phyloP scores from a whole-genome alignment of 2,329 filamentous ascomycete species.

The Ophiostoma montium region DNA sequence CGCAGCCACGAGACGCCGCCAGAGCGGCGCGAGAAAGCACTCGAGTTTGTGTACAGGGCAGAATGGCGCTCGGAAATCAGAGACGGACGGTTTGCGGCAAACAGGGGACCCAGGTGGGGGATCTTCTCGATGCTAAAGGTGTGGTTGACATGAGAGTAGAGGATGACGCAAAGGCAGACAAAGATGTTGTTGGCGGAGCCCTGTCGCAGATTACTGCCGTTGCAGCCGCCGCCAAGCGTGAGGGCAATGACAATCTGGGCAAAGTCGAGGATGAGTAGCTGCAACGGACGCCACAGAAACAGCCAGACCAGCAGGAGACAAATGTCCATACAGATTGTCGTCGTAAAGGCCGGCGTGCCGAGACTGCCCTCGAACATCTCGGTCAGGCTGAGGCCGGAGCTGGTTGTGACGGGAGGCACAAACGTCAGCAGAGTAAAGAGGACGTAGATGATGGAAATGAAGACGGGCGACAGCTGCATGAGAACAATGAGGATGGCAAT shows the following conservation, averaged over 20 bases:
- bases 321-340: slow-evolving; percentile 70
- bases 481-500: slow-evolving; percentile 94
- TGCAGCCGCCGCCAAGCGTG: slow-evolving; percentile 65
- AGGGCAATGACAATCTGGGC: slow-evolving; percentile 89
- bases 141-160: slow-evolving; percentile 36
- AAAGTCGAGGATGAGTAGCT: slow-evolving; percentile 77
- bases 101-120: slow-evolving; percentile 25
- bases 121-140: slow-evolving; percentile 30
- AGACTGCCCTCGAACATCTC: slow-evolving; percentile 84
- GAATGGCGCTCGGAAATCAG: slow-evolving; percentile 29
- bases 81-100: slow-evolving; percentile 21
- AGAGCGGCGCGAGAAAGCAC: slow-evolving; percentile 37
- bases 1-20: slow-evolving; percentile 51
- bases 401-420: slow-evolving; percentile 67
- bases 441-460: slow-evolving; percentile 78
- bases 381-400: slow-evolving; percentile 67
- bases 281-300: slow-evolving; percentile 73
- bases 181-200: slow-evolving; percentile 59
- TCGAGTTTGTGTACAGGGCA: slow-evolving; percentile 29
- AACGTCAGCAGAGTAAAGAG: slow-evolving; percentile 89
- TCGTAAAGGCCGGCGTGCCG: slow-evolving; percentile 73
- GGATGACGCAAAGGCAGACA: slow-evolving; percentile 55
- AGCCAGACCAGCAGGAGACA: slow-evolving; percentile 77
- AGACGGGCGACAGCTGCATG: slow-evolving; percentile 78
- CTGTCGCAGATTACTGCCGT: slow-evolving; percentile 37